Conservation (phyloP, 2,329 filamentous ascomycete species). For the Clonostachys byssicola region DNA sequence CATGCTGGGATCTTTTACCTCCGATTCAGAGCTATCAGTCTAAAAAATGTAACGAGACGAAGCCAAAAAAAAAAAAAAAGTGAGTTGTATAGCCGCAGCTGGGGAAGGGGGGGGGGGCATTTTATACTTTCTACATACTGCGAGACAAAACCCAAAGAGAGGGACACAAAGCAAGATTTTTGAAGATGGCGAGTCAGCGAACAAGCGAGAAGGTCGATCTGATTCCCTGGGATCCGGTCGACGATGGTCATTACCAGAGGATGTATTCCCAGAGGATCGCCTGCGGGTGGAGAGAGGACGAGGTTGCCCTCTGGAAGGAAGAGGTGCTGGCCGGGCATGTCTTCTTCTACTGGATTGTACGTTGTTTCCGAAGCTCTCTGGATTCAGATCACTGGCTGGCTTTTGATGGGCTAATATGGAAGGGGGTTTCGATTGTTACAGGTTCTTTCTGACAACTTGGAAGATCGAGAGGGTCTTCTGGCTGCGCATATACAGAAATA, state of each 20-base stretch:
- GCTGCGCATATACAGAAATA: conserved; percentile 19
- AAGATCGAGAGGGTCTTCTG: conserved; percentile 19
- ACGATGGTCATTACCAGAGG: conserved; percentile 29
- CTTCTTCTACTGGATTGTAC: conserved; percentile 34
- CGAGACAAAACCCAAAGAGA: conserved; percentile 1
- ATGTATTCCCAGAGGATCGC: conserved; percentile 36
- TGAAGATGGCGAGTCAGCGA: background rate
- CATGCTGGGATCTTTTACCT: too few relatives aligned
- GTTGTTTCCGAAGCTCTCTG: conserved; percentile 6
- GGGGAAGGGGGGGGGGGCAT: too few relatives aligned
- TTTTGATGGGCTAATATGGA: background rate
- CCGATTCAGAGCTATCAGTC: too few relatives aligned
- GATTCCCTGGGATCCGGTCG: conserved; percentile 37
- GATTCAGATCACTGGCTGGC: background rate
- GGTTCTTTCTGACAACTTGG: conserved; percentile 16
- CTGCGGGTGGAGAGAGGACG: conserved; percentile 36
- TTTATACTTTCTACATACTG: too few relatives aligned
- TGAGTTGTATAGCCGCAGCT: too few relatives aligned
- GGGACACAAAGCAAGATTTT: background rate
- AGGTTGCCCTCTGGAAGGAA: conserved; percentile 26
- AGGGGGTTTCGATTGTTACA: background rate
- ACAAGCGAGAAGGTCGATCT: conserved; percentile 19
- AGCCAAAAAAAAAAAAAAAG: too few relatives aligned
- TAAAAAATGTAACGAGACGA: too few relatives aligned
- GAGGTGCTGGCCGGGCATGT: conserved; percentile 25